Evolutionary conservation across 73 alveolate genomes (phyloP).

Genomic region (Paraurostyla sp.): DNA sequence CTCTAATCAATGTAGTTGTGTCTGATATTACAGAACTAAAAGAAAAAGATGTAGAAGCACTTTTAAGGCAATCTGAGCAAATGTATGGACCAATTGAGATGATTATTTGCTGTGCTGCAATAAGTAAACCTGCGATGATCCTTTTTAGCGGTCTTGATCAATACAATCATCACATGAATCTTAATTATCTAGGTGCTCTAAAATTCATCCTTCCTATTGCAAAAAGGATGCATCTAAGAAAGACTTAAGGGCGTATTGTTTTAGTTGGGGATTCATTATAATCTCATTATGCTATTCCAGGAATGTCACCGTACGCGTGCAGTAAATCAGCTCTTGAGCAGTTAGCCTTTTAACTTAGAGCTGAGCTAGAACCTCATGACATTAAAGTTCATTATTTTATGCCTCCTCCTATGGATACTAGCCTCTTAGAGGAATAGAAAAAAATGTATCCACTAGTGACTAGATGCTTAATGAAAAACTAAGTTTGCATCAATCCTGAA

Average conservation of each 20-base stretch:
- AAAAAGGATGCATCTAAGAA: slow-evolving; percentile 33
- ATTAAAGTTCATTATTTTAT: slow-evolving; percentile 49
- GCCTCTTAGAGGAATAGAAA: slow-evolving; percentile 2
- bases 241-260: slow-evolving; percentile 25
- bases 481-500: not conserved
- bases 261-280: slow-evolving; percentile 30
- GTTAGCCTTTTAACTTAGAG: slow-evolving; percentile 26
- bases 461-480: slow-evolving; percentile 40
- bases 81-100: slow-evolving; percentile 50
- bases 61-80: not conserved
- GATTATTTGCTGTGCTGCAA: slow-evolving; percentile 41
- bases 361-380: slow-evolving; percentile 56
- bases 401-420: slow-evolving; percentile 51
- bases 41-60: slow-evolving; percentile 15
- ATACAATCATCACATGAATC: slow-evolving; percentile 52
- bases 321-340: slow-evolving; percentile 53
- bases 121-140: slow-evolving; percentile 42
- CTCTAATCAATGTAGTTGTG: slow-evolving; percentile 18
- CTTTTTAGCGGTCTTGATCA: slow-evolving; percentile 3
- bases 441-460: slow-evolving; percentile 43
- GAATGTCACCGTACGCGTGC: slow-evolving; percentile 47
- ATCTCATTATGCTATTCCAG: slow-evolving; percentile 44
- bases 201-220: slow-evolving; percentile 26
- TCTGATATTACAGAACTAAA: slow-evolving; percentile 27
- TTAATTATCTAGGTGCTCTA: slow-evolving; percentile 39